phyloP scores from a whole-genome alignment of 2,329 filamentous ascomycete species.

The Ophiosphaerella korrae region DNA sequence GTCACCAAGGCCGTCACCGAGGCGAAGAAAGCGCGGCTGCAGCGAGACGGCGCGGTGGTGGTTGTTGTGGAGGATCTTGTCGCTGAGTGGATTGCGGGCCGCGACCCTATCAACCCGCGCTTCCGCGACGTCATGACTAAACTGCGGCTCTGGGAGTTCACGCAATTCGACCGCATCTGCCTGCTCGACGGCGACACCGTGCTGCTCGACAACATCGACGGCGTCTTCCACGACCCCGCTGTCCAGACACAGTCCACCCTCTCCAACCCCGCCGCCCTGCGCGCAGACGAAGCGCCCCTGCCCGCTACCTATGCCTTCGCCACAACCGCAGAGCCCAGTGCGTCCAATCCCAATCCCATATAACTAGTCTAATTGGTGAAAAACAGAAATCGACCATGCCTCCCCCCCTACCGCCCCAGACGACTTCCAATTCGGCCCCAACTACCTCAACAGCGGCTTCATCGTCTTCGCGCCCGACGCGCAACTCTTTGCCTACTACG shows the following conservation, averaged over 20 bases:
- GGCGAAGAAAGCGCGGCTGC: slow-evolving; percentile 42
- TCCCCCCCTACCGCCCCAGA: slow-evolving; percentile 13
- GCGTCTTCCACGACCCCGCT: slow-evolving; percentile 40
- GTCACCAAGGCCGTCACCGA: slow-evolving; percentile 42
- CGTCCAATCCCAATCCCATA: slow-evolving; percentile 29
- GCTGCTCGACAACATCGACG: slow-evolving; percentile 33
- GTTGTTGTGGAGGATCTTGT: slow-evolving; percentile 27
- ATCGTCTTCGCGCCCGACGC: slow-evolving; percentile 35
- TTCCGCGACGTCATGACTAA: slow-evolving; percentile 44
- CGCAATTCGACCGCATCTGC: slow-evolving; percentile 36
- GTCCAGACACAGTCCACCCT: slow-evolving; percentile 29
- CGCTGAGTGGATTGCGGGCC: slow-evolving; percentile 23
- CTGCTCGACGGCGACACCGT: slow-evolving; percentile 45
- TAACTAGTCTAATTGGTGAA: slow-evolving; percentile 27
- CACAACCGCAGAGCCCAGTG: slow-evolving; percentile 7
- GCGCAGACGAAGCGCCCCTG: slow-evolving; percentile 14
- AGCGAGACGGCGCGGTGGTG: slow-evolving; percentile 44
- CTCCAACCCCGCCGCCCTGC: slow-evolving; percentile 13
- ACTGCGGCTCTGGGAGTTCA: slow-evolving; percentile 43
- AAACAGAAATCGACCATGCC: slow-evolving; percentile 18
- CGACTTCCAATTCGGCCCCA: slow-evolving; percentile 11
- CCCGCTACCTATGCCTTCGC: slow-evolving; percentile 34
- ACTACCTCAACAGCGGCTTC: slow-evolving; percentile 42
- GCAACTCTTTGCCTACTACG: slow-evolving; percentile 33
- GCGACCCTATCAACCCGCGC: background rate